Conservation (phyloP, 129 eudicot species). For the Erigeron canadensis region DNA sequence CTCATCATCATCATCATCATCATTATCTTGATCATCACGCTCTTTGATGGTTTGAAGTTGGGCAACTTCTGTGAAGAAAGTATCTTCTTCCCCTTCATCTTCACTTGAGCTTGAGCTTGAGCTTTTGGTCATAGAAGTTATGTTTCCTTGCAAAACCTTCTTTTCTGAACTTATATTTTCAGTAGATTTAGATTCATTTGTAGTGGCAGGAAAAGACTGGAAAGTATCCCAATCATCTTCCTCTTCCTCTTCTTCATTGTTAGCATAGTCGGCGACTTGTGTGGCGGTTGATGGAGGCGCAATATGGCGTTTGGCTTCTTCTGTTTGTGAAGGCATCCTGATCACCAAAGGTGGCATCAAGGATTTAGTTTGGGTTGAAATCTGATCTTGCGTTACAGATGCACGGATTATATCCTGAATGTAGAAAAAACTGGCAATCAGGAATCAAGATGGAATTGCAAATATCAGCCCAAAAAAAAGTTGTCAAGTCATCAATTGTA, state of each 20-base stretch:
- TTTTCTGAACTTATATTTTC: constrained; percentile 21
- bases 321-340: constrained; percentile 67
- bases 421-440: constrained; percentile 19
- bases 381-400: constrained; percentile 77
- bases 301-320: constrained; percentile 39
- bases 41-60: constrained; percentile 18
- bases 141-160: constrained; percentile 18
- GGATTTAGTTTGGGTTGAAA: constrained; percentile 42
- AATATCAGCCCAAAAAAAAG: too few relatives aligned
- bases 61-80: constrained; percentile 16
- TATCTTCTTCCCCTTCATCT: constrained; percentile 26
- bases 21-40: constrained; percentile 22
- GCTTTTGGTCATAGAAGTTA: constrained; percentile 27
- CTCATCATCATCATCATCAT: constrained; percentile 20
- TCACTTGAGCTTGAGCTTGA: constrained; percentile 9
- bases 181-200: constrained; percentile 33
- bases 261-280: constrained; percentile 21
- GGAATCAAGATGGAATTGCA: neutral
- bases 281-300: constrained; percentile 32
- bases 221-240: constrained; percentile 75
- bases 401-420: constrained; percentile 88
- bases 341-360: constrained; percentile 53
- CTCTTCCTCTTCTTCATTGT: constrained; percentile 39
- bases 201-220: constrained; percentile 85
- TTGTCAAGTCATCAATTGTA: too few relatives aligned